These are phyloP conservation scores for Trichoderma koningii DNA, from an alignment of 2,329 filamentous ascomycete genomes.

Conservation along the genomic window DNA sequence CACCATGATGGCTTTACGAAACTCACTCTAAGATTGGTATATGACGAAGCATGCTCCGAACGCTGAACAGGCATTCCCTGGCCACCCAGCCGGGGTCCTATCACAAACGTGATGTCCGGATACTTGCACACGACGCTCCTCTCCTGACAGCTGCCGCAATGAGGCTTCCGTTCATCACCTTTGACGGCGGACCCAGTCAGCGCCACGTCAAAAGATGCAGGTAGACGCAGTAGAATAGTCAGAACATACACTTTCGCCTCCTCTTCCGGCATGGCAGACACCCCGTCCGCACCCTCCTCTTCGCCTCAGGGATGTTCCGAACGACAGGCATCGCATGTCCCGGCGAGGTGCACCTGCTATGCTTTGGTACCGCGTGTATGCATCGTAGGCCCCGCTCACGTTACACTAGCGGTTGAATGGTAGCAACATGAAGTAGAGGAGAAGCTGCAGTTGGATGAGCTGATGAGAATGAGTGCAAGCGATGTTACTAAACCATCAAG, in stretches of 20 bases:
- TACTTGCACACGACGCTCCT: slow-evolving; percentile 28
- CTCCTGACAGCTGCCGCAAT: slow-evolving; percentile 29
- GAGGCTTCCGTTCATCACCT: slow-evolving; percentile 32
- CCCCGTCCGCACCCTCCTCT: slow-evolving; percentile 32
- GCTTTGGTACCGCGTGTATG: no score
- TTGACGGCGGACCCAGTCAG: not conserved
- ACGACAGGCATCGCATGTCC: slow-evolving; percentile 28
- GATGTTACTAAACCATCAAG: not conserved
- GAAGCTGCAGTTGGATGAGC: no score
- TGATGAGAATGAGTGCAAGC: not conserved
- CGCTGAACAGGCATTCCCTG: not conserved
- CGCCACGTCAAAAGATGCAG: not conserved
- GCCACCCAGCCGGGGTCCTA: not conserved
- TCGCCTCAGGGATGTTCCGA: slow-evolving; percentile 29
- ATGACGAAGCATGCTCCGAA: not conserved
- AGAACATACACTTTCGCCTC: slow-evolving; percentile 30
- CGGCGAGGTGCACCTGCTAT: no score
- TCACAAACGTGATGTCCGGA: slow-evolving; percentile 27
- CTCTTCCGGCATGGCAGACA: slow-evolving; percentile 31
- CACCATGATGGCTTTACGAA: no score
- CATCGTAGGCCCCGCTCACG: not conserved
- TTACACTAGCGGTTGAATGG: no score
- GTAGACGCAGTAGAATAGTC: not conserved
- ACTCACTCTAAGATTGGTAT: slow-evolving; percentile 28
- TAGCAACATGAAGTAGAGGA: no score